Evolutionary conservation across 1,284 basidiomycete species (phyloP).

Genomic region (Trichosporon ovoides): DNA sequence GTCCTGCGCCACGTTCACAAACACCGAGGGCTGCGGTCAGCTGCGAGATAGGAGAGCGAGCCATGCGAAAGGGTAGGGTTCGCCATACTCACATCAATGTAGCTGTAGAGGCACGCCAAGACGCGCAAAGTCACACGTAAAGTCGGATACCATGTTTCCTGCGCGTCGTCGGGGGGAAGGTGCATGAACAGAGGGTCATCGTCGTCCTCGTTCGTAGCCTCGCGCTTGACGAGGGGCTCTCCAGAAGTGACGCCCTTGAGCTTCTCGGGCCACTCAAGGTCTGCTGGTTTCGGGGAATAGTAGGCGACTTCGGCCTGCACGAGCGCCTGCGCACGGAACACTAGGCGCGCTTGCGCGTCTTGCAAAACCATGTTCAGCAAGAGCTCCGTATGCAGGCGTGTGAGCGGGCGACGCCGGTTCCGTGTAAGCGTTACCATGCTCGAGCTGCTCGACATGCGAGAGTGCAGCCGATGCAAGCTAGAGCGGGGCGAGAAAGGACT

Average conservation of each 20-base stretch:
- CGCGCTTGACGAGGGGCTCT: slow-evolving; percentile 18
- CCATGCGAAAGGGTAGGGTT: not conserved
- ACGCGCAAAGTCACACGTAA: slow-evolving; percentile 80
- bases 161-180: slow-evolving; percentile 64
- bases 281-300: slow-evolving; percentile 64
- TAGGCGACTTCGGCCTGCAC: slow-evolving; percentile 80
- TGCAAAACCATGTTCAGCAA: slow-evolving; percentile 82
- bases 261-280: slow-evolving; percentile 77
- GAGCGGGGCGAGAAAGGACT: slow-evolving; percentile 35
- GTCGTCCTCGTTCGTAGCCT: slow-evolving; percentile 32
- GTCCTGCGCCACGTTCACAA: slow-evolving; percentile 89
- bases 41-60: not conserved
- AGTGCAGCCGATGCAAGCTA: slow-evolving; percentile 12
- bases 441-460: slow-evolving; percentile 6
- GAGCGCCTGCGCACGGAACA: slow-evolving; percentile 87
- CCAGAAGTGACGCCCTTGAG: slow-evolving; percentile 25
- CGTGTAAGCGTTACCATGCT: slow-evolving; percentile 3
- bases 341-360: slow-evolving; percentile 80
- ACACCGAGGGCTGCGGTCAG: slow-evolving; percentile 67
- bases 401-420: slow-evolving; percentile 44
- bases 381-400: slow-evolving; percentile 62
- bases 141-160: slow-evolving; percentile 84
- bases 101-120: slow-evolving; percentile 76
- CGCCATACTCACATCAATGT: slow-evolving; percentile 65
- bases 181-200: slow-evolving; percentile 58